These are phyloP conservation scores for Thamnidium elegans DNA, from an alignment of 192 early-diverging fungal species.

Conservation along the genomic window DNA sequence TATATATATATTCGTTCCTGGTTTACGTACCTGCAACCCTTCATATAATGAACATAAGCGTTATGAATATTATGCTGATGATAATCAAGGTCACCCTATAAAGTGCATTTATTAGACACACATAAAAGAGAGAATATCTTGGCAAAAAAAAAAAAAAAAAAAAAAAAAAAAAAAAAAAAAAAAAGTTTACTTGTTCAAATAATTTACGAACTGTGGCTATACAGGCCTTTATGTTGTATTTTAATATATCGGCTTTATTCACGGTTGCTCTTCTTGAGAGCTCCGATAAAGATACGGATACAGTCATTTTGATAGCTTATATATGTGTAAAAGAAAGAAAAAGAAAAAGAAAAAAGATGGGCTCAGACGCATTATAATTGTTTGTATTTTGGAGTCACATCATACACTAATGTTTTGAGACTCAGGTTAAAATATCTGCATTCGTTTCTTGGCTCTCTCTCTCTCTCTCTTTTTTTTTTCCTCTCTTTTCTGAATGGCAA, in stretches of 20 bases:
- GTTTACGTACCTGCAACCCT: slow-evolving; percentile 31
- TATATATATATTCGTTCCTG: slow-evolving; percentile 40
- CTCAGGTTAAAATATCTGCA: background rate
- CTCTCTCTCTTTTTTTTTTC: background rate
- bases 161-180: no score
- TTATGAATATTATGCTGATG: slow-evolving; percentile 16
- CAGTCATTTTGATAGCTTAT: background rate
- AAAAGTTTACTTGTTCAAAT: slow-evolving; percentile 9
- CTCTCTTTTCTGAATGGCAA: no score
- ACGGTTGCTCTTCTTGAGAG: slow-evolving; percentile 9
- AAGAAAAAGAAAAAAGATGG: background rate
- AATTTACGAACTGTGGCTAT: slow-evolving; percentile 9
- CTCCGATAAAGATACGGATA: background rate
- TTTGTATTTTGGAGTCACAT: no score
- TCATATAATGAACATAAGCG: slow-evolving; percentile 37
- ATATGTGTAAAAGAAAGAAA: background rate
- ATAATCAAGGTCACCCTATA: slow-evolving; percentile 29
- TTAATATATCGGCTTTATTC: background rate
- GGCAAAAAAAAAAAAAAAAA: background rate
- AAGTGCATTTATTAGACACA: no score
- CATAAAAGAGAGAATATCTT: background rate
- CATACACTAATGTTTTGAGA: background rate
- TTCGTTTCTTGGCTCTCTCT: no score
- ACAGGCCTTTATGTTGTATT: slow-evolving; percentile 16
- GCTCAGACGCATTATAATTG: no score